Base-by-base conservation (phyloP, 352 stramenopile genomes). In the Phytophthora syringae region DNA sequence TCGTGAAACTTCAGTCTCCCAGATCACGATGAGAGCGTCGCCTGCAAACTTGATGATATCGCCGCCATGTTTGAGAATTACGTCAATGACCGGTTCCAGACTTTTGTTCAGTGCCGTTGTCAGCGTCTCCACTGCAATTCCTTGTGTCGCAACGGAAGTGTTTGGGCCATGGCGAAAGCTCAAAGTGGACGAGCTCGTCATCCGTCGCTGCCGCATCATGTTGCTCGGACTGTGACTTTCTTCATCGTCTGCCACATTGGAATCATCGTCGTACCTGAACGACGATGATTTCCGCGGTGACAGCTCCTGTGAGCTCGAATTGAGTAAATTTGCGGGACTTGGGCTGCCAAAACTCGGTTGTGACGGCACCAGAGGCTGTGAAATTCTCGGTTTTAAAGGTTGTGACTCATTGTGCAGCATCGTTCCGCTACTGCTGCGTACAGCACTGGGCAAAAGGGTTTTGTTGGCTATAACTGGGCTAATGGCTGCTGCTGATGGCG, bases 21-120 rank as follows among this genome's bases (percentile, higher is more conserved):
- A 94, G n/a, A 94, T 76, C 10, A 92, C 86, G 42, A 92, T 92
- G 18, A 94, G 78, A 6, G 86, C 86, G 28, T 92, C 86, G 20
- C 86, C 86, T 28, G 84, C 86, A 61, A 94, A 94, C 50, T 94
- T 94, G 63, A 94, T 90, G 52, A 94, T 94, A 51, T 94, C 86
- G 7, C 83, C 86, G 5, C 79, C 78, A 52, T 90, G 81, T 49
- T 87, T 76, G 5, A 88, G 55, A 39, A 94, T 92, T 7, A 92
- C 82, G 32, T 92, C 72, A 32, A 94, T 94, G 2, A 94, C 86
- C 1, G 82, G 82, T 21, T 90, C 86, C 1, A 93, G 76, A 22
- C 79, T 93, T 44, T 92, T 88, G 76, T 93, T 93, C 28, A 93
- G 71, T 18, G 75, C 80, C n/a, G 73, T 91, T 0, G 84, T 92